Base-by-base conservation (phyloP, 352 stramenopile genomes). In the Elongisporangium undulatum region DNA sequence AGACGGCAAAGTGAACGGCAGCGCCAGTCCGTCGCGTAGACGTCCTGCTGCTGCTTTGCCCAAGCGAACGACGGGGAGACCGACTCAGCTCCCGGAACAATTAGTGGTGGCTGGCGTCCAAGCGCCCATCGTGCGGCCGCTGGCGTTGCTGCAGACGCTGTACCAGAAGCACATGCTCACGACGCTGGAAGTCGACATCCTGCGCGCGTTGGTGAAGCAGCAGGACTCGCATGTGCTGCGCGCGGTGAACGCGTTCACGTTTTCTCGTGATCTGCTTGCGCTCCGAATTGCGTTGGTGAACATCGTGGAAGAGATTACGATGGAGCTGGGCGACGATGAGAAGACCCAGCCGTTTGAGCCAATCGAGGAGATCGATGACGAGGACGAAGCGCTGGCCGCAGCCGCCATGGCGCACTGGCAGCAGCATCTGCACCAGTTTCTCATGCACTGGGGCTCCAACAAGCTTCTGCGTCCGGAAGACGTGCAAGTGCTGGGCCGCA, bases 301-400 rank as follows among this genome's bases (percentile, higher is more conserved):
- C 8, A 75, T 89, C 15, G 81, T 89, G 15, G 77, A 82, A 26
- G 77, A 90, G 50, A 85, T 90, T 49, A 89, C 78, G 23, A 63
- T 72, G 50, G 80, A 88, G 56, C 53, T 88, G 2, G 76, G 76
- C 19, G 80, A 90, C 38, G 80, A 90, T 34, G 78, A 90, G 57
- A 87, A 84, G 58, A 64, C 66, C 0, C 76, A 45, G 68, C 72
- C 24, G 56, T 68, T 53, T 55, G 59, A 63, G 59, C 71, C n/a
- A 55, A 61, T 50, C 12, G 57, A 68, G 54, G 72, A 73, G 16
- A 76, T 68, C 49, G 59, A 72, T 20, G 56, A 69, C 15, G 54
- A 64, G 13, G 55, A 13, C 19, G 41, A 55, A 10, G 53, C 63
- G 10, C 41, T 61, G 13, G 41, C 1, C 19, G 58, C 22, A 17